Evolutionary conservation across 345 rosid genomes (phyloP).

Genomic region (Pistacia integerrima): DNA sequence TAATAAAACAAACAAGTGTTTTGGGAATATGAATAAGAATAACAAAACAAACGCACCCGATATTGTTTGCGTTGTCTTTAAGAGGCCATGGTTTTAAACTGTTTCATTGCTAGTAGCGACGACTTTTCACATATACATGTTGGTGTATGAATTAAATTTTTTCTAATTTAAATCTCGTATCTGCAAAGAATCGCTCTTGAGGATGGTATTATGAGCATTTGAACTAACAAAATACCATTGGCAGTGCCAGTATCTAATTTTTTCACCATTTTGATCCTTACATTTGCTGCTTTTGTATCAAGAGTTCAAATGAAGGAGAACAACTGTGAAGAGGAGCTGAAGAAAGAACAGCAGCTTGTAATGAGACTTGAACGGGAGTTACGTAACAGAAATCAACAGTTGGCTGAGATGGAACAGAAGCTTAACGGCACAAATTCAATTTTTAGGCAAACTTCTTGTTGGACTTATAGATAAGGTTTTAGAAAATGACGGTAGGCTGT

Average conservation of each 20-base stretch:
- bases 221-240: too few relatives aligned
- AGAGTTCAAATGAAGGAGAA: neutral
- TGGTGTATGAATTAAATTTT: too few relatives aligned
- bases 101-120: neutral
- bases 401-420: slow-evolving; percentile 6
- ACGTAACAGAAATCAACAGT: slow-evolving; percentile 21
- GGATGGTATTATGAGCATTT: too few relatives aligned
- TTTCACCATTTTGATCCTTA: neutral
- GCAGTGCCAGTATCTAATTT: too few relatives aligned
- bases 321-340: slow-evolving; percentile 15
- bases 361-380: slow-evolving; percentile 19
- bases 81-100: too few relatives aligned
- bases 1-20: too few relatives aligned
- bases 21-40: too few relatives aligned
- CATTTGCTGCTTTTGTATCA: neutral
- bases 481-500: neutral
- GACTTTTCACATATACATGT: neutral
- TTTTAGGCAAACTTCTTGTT: neutral
- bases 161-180: too few relatives aligned
- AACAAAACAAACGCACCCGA: too few relatives aligned
- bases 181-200: too few relatives aligned
- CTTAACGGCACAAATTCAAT: neutral
- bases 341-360: slow-evolving; percentile 12
- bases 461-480: slow-evolving; percentile 11
- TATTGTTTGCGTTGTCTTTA: too few relatives aligned